phyloP scores from a whole-genome alignment of 331 rosid genomes.

The Malus hybrid region DNA sequence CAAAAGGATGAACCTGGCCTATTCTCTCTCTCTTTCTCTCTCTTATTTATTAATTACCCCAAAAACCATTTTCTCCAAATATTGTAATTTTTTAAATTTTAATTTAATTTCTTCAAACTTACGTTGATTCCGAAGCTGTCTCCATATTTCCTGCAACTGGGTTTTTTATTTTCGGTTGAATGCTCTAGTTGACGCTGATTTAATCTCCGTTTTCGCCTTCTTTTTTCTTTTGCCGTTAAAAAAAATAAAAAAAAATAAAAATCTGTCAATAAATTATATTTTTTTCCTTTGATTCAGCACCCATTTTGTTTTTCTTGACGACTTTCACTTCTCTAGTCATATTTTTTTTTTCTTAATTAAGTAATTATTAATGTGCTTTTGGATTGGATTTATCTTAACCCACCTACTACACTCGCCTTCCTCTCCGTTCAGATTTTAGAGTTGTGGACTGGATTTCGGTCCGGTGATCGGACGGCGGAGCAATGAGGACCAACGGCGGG shows the following conservation, averaged over 20 bases:
- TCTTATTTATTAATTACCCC: neutral
- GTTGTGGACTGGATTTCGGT: neutral
- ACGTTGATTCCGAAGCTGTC: constrained; percentile 33
- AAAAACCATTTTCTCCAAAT: neutral
- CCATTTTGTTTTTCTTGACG: constrained; percentile 10
- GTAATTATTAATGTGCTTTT: neutral
- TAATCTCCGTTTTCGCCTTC: constrained; percentile 7
- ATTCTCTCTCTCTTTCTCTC: constrained; percentile 11
- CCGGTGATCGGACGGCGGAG: constrained; percentile 17
- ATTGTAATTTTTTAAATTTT: neutral
- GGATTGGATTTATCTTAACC: constrained; percentile 19
- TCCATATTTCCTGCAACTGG: constrained; percentile 58
- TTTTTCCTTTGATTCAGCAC: constrained; percentile 4
- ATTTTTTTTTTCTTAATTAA: neutral
- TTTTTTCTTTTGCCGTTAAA: neutral
- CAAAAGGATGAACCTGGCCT: constrained; percentile 40
- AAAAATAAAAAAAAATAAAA: neutral
- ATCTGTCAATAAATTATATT: neutral
- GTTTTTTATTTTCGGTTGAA: constrained; percentile 58
- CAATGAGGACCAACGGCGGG: constrained; percentile 53
- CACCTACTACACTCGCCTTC: neutral
- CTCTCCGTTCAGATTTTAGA: neutral
- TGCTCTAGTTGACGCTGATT: constrained; percentile 16
- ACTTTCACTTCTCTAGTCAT: constrained; percentile 1
- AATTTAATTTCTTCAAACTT: neutral